Evolutionary conservation across 108 stramenopile species (phyloP).

Genomic region (Cyclotella choctawhatcheeana): DNA sequence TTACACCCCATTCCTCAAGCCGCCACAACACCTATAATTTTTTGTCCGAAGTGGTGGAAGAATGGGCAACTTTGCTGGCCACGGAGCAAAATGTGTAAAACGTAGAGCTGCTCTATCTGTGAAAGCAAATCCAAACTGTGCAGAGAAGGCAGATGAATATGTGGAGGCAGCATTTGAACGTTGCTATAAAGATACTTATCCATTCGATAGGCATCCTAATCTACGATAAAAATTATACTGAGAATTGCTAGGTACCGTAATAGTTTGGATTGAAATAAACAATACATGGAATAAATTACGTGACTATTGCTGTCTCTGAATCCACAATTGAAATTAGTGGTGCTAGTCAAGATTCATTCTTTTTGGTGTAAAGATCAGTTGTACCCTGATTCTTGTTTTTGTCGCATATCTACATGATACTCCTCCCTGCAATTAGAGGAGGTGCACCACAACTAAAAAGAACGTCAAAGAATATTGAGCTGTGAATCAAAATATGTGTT

Average conservation of each 20-base stretch:
- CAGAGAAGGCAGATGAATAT: conserved; percentile 74
- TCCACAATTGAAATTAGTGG: too few relatives aligned
- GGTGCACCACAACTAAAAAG: conserved; percentile 53
- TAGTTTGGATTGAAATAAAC: too few relatives aligned
- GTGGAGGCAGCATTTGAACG: conserved; percentile 90
- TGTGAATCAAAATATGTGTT: not conserved
- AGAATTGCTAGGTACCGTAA: too few relatives aligned
- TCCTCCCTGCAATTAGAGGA: conserved; percentile 77
- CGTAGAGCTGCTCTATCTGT: conserved; percentile 79
- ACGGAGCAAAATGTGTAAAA: conserved; percentile 62
- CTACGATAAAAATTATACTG: conserved; percentile 61
- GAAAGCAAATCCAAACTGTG: conserved; percentile 86
- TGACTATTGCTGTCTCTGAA: too few relatives aligned
- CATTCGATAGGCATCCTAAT: conserved; percentile 90
- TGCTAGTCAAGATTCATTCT: too few relatives aligned
- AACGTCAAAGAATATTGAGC: not conserved
- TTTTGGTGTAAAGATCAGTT: too few relatives aligned
- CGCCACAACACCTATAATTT: conserved; percentile 3
- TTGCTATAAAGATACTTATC: conserved; percentile 85
- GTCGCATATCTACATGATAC: conserved; percentile 61
- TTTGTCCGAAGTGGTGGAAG: conserved; percentile 28
- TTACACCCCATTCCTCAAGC: not conserved
- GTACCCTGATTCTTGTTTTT: too few relatives aligned
- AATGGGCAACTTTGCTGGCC: conserved; percentile 49
- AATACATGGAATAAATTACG: too few relatives aligned